phyloP scores from a whole-genome alignment of 2,329 filamentous ascomycete genomes.

The Xylariaceae sp. region DNA sequence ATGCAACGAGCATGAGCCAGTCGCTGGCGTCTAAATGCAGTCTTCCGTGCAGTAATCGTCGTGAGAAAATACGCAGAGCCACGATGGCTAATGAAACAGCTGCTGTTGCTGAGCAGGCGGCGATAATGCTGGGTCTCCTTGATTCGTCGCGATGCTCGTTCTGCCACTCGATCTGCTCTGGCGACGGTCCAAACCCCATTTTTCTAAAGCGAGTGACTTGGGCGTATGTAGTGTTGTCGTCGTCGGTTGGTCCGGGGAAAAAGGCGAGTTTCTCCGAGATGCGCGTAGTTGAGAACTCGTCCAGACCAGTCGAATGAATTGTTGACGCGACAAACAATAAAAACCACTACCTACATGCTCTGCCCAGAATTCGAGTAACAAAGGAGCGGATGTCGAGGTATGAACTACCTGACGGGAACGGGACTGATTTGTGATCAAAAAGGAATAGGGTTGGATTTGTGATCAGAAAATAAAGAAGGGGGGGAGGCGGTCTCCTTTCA shows the following conservation, averaged over 20 bases:
- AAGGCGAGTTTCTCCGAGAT: neutral
- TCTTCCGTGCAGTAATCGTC: constrained; percentile 1
- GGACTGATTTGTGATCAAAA: too few species aligned
- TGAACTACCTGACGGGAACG: neutral
- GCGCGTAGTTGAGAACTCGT: too few species aligned
- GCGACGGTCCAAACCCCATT: constrained; percentile 8
- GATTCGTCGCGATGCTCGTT: constrained; percentile 13
- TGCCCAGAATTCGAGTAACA: neutral
- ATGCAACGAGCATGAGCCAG: constrained; percentile 12
- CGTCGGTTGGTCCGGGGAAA: neutral
- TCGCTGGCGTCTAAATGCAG: constrained; percentile 10
- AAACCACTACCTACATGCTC: constrained; percentile 3
- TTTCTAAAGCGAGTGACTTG: neutral
- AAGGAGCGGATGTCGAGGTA: neutral
- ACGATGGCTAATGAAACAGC: constrained; percentile 8
- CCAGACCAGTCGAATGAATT: too few species aligned
- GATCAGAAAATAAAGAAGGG: too few species aligned
- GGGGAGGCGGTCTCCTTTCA: too few species aligned
- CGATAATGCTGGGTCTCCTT: constrained; percentile 2
- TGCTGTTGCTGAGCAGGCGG: constrained; percentile 7
- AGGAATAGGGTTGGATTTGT: too few species aligned
- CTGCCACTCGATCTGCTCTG: constrained; percentile 10
- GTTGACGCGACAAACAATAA: neutral
- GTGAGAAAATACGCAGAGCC: constrained; percentile 11
- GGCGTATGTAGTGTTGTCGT: neutral